A percentile compares a stretch with the other conserved stretches of the same genome.
phyloP scores from a whole-genome alignment of 805 yeast species.

The Kodamaea leandrae region DNA sequence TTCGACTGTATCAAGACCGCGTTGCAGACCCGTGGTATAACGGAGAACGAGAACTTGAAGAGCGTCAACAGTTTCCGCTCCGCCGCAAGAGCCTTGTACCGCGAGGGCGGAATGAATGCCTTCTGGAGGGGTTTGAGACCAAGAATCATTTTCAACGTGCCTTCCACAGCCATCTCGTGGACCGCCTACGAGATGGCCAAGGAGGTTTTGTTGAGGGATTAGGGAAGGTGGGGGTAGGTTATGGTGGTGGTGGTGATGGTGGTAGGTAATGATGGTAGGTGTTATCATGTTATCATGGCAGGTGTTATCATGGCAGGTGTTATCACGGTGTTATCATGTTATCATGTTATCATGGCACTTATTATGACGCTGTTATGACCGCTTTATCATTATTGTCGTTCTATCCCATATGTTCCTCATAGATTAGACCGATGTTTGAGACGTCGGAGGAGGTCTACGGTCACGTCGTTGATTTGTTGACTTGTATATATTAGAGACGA shows the following conservation, averaged over 20 bases:
- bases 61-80: slow-evolving; percentile 62
- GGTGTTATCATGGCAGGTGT: no score
- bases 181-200: slow-evolving; percentile 98
- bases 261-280: no score
- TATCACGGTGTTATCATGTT: no score
- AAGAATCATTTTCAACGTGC: slow-evolving; percentile 87
- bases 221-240: background rate
- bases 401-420: no score
- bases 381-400: no score
- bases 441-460: no score
- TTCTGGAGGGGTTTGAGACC: slow-evolving; percentile 87
- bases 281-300: no score
- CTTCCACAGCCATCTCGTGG: slow-evolving; percentile 96
- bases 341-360: no score
- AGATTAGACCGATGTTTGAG: no score
- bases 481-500: slow-evolving; percentile 6
- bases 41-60: slow-evolving; percentile 47
- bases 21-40: slow-evolving; percentile 74
- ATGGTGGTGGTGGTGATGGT: no score
- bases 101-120: slow-evolving; percentile 58
- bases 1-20: slow-evolving; percentile 91
- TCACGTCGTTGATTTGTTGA: background rate
- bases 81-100: slow-evolving; percentile 68
- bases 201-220: slow-evolving; percentile 47
- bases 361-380: no score